Conservation (phyloP, 2,329 filamentous ascomycete genomes). For the Cladosporium oxysporum region DNA sequence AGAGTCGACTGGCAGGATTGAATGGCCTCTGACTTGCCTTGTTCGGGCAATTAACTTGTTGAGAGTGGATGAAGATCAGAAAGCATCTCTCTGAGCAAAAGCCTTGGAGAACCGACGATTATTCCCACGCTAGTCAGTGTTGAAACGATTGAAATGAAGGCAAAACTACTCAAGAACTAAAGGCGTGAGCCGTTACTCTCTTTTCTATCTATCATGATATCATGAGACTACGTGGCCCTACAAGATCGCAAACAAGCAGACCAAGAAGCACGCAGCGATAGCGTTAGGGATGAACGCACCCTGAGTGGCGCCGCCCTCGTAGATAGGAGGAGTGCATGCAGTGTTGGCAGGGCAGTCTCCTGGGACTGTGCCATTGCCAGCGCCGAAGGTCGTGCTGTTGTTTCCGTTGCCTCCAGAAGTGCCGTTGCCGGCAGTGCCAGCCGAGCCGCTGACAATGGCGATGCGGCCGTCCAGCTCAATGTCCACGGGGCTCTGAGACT, state of each 20-base stretch:
- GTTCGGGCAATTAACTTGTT: not conserved
- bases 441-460: constrained; percentile 32
- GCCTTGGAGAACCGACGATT: not conserved
- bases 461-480: constrained; percentile 54
- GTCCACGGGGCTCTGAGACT: constrained; percentile 51
- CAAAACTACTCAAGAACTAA: not conserved
- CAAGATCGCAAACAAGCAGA: constrained; percentile 17
- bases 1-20: not conserved
- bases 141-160: not conserved
- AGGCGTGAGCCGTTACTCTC: not conserved
- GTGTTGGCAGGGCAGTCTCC: constrained; percentile 14
- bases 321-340: constrained; percentile 13
- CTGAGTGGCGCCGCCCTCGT: constrained; percentile 6
- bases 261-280: constrained; percentile 5
- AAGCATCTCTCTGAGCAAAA: not conserved
- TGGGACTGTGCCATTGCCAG: constrained; percentile 7
- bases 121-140: not conserved
- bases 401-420: constrained; percentile 3
- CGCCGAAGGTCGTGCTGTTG: constrained; percentile 12
- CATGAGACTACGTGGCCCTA: not conserved
- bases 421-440: constrained; percentile 16
- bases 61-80: not conserved
- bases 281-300: constrained; percentile 12
- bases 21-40: not conserved
- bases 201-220: not conserved